Base-by-base conservation (phyloP, 768 basidiomycete species). In the Termitomyces eurrhizus region DNA sequence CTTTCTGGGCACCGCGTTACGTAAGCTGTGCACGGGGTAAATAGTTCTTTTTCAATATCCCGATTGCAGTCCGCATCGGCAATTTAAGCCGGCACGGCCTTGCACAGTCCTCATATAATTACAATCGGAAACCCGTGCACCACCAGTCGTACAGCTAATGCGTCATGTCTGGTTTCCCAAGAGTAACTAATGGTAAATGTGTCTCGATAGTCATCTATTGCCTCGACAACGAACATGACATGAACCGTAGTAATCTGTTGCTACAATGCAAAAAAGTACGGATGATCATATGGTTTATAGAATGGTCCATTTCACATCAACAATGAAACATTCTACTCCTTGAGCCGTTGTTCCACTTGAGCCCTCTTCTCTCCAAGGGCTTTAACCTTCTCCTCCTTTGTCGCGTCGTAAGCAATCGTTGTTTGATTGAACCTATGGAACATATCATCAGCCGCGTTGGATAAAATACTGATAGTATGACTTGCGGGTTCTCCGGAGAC, bases 401-500 rank as follows among this genome's bases (percentile, higher is more conserved):
- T 77, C 0, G 95, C 93, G 65, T 98, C 92, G 68, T 93, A 95
- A 0, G 88, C 73, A 33, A 94, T 82, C 0, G 81, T 82, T 0
- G 77, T 78, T 73, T 96, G 94, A 72, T 96, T 96, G 79, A 90
- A 96, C 49, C 92, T 94, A 66, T 21, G 48, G 12, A 1, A 21
- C 18, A 61, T 41, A 36, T 4, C 9, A 52, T 33, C 41, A 37
- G 46, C 50, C 35, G 24, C 44, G 6, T 21, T 14, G 7, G 16
- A 36, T 21, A 57, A 56, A 29, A 48, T 49, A 21, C 7, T 4
- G 24, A 12, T 49, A 57, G 52, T 41, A 37, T 7, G 51, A 37
- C 89, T 69, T 75, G 95, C 94, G 95, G 92, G 73, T 97, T 97
- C 63, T 97, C 95, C 0, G 94, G 92, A 1, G 92, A 88, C 73